Base-by-base conservation (phyloP, 75 land plant genomes). In the Cunninghamia lanceolata region DNA sequence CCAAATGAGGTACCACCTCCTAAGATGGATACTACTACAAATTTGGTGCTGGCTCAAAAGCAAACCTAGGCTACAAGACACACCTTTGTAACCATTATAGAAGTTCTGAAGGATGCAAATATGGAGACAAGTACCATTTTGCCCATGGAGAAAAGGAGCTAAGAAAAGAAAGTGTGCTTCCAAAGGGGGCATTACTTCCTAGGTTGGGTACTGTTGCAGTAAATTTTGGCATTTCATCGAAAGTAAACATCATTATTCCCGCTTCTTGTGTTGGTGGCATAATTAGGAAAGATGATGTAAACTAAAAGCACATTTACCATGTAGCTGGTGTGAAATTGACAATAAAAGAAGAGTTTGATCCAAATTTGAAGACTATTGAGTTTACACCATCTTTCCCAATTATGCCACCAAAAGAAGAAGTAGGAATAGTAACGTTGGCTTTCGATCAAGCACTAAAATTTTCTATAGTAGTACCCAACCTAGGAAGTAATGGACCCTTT, bases 121-220 rank as follows among this genome's bases (percentile, higher is more conserved):
- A 87, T 88, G 91, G 89, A 30, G 90, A 89, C 28, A 87, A 91
- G 83, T 91, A 91, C 68, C 89, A 91, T 56, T 91, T 91, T n/a
- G n/a, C n/a, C n/a, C n/a, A n/a, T n/a, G n/a, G n/a, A n/a, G n/a
- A n/a, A n/a, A n/a, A n/a, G n/a, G n/a, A n/a, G n/a, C n/a, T n/a
- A n/a, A n/a, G n/a, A n/a, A n/a, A n/a, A n/a, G n/a, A n/a, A n/a
- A n/a, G 39, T 42, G 34, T 38, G 80, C 47, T 66, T 28, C 40
- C 21, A 25, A 52, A 77, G 16, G 79, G 86, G 16, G 87, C 90
- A 90, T n/a, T n/a, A n/a, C n/a, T n/a, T n/a, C n/a, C n/a, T 35
- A 88, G 90, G 35, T 88, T 89, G 82, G 56, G 85, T 77, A 81
- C 91, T 52, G 90, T 90, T 42, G 92, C 91, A 0, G 89, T 88